Conservation (phyloP, 768 basidiomycete genomes). For the Pisolithus microcarpus region DNA sequence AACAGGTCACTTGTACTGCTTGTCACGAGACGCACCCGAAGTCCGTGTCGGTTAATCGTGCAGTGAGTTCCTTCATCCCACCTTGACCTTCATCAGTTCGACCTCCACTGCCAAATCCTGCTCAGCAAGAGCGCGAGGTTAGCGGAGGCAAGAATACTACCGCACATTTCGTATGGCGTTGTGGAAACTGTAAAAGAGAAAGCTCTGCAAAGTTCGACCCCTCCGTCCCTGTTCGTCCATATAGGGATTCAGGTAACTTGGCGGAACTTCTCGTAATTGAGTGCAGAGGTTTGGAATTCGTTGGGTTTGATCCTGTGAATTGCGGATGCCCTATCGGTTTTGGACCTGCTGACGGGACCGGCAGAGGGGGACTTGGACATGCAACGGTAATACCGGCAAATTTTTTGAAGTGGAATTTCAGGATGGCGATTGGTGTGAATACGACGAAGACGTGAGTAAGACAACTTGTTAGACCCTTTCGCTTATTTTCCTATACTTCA, state of each 20-base stretch:
- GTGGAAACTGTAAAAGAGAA: constrained; percentile 71
- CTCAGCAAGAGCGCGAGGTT: constrained; percentile 60
- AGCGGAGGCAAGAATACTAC: constrained; percentile 57
- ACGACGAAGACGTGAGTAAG: constrained; percentile 75
- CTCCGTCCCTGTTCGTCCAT: constrained; percentile 42
- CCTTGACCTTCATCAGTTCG: background rate
- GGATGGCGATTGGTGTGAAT: constrained; percentile 72
- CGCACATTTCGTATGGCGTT: constrained; percentile 80
- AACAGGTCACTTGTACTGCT: constrained; percentile 69
- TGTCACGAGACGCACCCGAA: constrained; percentile 76
- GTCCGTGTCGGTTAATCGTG: constrained; percentile 60
- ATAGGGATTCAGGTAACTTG: constrained; percentile 51
- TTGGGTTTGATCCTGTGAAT: constrained; percentile 66
- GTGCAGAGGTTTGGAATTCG: constrained; percentile 83
- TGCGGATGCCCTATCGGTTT: constrained; percentile 8
- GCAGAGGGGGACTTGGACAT: constrained; percentile 70
- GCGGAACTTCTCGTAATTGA: constrained; percentile 66
- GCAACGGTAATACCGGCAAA: constrained; percentile 52
- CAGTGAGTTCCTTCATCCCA: constrained; percentile 31
- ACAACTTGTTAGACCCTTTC: no score
- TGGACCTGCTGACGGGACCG: background rate
- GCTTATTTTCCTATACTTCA: constrained; percentile 22
- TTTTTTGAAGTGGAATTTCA: constrained; percentile 68
- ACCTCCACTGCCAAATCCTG: constrained; percentile 3
- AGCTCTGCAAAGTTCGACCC: constrained; percentile 74